A percentile compares a stretch with the other conserved stretches of the same genome.
Evolutionary conservation across 768 basidiomycete genomes (phyloP).

Genomic region (Tulasnella sp.): DNA sequence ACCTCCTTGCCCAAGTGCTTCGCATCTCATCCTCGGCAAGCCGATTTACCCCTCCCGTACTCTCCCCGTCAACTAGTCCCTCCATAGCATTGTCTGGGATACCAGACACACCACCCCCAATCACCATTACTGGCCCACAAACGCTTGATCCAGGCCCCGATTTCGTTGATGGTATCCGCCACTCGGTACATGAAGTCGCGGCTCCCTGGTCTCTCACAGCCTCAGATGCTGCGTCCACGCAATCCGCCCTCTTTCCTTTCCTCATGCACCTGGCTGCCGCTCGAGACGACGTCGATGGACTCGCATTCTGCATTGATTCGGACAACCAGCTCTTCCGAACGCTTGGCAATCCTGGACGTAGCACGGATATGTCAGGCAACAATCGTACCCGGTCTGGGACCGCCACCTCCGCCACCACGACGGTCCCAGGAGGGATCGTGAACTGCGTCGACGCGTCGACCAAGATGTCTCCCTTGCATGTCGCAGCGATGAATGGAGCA

Average conservation of each 20-base stretch:
- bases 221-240: conserved; percentile 57
- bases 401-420: not conserved
- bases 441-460: conserved; percentile 62
- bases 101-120: not conserved
- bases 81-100: not conserved
- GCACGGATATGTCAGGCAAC: not conserved
- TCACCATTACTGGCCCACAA: not conserved
- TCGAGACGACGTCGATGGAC: conserved; percentile 49
- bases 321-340: conserved; percentile 13
- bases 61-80: too few species aligned
- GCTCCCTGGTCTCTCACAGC: conserved; percentile 74
- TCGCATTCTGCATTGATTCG: conserved; percentile 45
- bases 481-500: conserved; percentile 62
- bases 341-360: not conserved
- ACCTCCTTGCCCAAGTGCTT: conserved; percentile 20
- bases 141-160: not conserved
- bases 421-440: conserved; percentile 55
- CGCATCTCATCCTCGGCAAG: conserved; percentile 10
- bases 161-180: conserved; percentile 21
- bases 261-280: conserved; percentile 71
- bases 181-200: conserved; percentile 25
- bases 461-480: conserved; percentile 66
- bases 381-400: too few species aligned
- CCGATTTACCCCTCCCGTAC: not conserved
- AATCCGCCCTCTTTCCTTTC: conserved; percentile 62